Percentiles rank a stretch among this genome's conserved stretches.
Evolutionary conservation across 139 green algal species (phyloP).

Genomic region (Chlamydomonas sp.): DNA sequence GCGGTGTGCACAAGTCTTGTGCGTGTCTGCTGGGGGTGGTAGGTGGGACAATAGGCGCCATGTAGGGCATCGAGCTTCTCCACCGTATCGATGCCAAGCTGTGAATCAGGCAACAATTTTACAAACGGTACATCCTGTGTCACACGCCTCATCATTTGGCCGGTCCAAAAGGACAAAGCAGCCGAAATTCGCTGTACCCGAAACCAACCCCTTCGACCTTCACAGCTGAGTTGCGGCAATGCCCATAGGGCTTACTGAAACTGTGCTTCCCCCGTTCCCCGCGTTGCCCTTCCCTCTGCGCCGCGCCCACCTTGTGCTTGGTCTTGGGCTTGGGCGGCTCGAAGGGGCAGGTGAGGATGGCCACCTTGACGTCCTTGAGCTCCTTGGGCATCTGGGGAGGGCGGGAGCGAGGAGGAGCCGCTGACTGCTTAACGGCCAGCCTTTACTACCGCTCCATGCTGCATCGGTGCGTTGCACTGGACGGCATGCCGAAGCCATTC

Average conservation of each 20-base stretch:
- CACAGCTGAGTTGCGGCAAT: neutral
- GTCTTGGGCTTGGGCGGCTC: slow-evolving; percentile 99
- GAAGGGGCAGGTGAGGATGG: slow-evolving; percentile 99
- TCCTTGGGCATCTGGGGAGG: slow-evolving; percentile 57
- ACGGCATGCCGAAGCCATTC: too few relatives aligned
- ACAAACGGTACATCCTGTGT: too few relatives aligned
- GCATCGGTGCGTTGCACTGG: too few relatives aligned
- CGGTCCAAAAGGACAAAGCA: too few relatives aligned
- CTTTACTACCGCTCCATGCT: too few relatives aligned
- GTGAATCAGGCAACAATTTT: neutral
- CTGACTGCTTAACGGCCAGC: too few relatives aligned
- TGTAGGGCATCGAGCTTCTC: slow-evolving; percentile 97
- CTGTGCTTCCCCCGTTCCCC: neutral
- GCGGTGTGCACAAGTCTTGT: too few relatives aligned
- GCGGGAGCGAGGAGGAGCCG: neutral
- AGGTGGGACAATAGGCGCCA: too few relatives aligned
- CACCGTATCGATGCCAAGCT: slow-evolving; percentile 97
- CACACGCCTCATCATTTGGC: too few relatives aligned
- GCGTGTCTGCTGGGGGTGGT: too few relatives aligned
- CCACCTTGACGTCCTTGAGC: slow-evolving; percentile 91
- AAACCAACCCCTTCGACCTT: neutral
- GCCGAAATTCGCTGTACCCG: too few relatives aligned
- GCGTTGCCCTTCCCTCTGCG: neutral
- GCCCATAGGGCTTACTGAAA: too few relatives aligned
- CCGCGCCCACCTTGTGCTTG: slow-evolving; percentile 95